phyloP scores from a whole-genome alignment of 83 land plant species.

The Thuja plicata region DNA sequence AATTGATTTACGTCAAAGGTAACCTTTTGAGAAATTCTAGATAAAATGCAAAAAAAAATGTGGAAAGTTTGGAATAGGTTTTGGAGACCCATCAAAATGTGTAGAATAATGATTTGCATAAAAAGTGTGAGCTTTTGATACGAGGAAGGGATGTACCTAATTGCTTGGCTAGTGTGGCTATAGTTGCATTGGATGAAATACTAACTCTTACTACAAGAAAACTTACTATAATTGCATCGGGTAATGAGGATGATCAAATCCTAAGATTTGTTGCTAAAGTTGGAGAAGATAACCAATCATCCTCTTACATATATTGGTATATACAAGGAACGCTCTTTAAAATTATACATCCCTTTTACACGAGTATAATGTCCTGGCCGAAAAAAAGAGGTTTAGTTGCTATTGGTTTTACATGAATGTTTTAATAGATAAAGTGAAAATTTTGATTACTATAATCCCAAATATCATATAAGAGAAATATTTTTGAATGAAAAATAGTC shows the following conservation, averaged over 20 bases:
- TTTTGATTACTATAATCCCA: constrained; percentile 26
- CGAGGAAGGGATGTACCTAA: constrained; percentile 98
- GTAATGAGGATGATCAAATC: constrained; percentile 50
- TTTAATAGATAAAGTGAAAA: constrained; percentile 36
- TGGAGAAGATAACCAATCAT: constrained; percentile 89
- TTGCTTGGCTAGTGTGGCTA: constrained; percentile 75
- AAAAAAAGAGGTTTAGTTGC: constrained; percentile 78
- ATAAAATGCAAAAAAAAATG: too few relatives aligned
- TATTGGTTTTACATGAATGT: constrained; percentile 73
- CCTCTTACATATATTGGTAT: constrained; percentile 96
- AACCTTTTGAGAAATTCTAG: too few relatives aligned
- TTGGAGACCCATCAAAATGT: too few relatives aligned
- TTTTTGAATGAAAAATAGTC: constrained; percentile 25
- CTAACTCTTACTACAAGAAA: constrained; percentile 89
- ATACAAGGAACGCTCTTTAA: constrained; percentile 56
- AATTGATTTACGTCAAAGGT: too few relatives aligned
- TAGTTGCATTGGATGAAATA: constrained; percentile 80
- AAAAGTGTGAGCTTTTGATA: constrained; percentile 84
- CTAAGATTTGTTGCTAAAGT: constrained; percentile 91
- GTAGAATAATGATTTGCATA: too few relatives aligned
- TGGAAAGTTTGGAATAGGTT: too few relatives aligned
- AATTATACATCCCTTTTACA: constrained; percentile 53
- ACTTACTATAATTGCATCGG: constrained; percentile 67
- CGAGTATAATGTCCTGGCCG: constrained; percentile 80
- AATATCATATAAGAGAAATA: constrained; percentile 25